Percentiles rank a stretch among this genome's conserved stretches.
These are phyloP conservation scores for Psilocybe sp. DNA, from an alignment of 768 basidiomycete genomes.

Conservation along the genomic window DNA sequence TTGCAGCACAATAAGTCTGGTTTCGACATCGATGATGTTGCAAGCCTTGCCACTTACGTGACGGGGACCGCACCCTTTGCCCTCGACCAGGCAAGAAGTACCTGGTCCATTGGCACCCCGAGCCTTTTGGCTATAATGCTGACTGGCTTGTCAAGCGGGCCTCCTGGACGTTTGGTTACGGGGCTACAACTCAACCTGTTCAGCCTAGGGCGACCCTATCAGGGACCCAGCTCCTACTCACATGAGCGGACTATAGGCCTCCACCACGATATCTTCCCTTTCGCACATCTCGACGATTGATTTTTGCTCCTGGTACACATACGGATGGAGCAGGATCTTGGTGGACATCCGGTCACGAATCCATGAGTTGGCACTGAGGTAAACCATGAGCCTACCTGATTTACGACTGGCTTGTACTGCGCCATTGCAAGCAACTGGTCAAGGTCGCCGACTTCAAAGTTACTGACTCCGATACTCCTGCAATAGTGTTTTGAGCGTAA, in stretches of 20 bases:
- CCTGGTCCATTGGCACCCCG: slow-evolving; percentile 56
- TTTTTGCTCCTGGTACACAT: slow-evolving; percentile 52
- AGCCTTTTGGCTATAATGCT: slow-evolving; percentile 46
- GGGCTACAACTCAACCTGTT: slow-evolving; percentile 25
- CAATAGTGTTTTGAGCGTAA: not conserved
- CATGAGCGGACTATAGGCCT: slow-evolving; percentile 67
- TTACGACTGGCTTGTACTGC: slow-evolving; percentile 60
- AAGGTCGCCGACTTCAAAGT: slow-evolving; percentile 57
- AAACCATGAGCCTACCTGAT: slow-evolving; percentile 46
- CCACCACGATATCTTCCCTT: slow-evolving; percentile 55
- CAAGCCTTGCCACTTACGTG: slow-evolving; percentile 44
- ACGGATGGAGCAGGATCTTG: slow-evolving; percentile 67
- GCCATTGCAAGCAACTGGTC: slow-evolving; percentile 50
- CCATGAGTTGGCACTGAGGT: not conserved
- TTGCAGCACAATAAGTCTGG: slow-evolving; percentile 1
- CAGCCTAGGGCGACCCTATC: no score
- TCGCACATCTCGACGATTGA: slow-evolving; percentile 37
- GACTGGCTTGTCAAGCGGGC: slow-evolving; percentile 61
- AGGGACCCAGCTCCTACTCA: not conserved
- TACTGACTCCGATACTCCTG: slow-evolving; percentile 67
- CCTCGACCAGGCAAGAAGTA: slow-evolving; percentile 70
- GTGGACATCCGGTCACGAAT: not conserved
- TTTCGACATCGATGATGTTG: slow-evolving; percentile 61
- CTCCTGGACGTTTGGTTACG: slow-evolving; percentile 54
- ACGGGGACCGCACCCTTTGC: slow-evolving; percentile 64